Percentiles rank a stretch among this genome's conserved stretches.
Evolutionary conservation across 306 rosid species (phyloP).

Genomic region (Adenanthera pavonina): DNA sequence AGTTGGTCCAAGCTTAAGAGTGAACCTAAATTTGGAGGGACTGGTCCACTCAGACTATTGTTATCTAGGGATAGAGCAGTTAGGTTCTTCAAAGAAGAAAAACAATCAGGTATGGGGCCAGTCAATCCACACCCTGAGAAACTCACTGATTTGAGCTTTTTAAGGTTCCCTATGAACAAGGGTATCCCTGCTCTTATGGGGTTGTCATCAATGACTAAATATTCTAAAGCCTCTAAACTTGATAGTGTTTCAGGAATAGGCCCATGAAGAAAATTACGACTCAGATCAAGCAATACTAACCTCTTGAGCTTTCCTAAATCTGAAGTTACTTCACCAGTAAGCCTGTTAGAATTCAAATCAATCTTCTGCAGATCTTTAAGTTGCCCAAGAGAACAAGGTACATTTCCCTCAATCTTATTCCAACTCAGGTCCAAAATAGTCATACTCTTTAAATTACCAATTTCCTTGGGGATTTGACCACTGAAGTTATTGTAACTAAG

Average conservation of each 20-base stretch:
- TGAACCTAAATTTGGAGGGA: constrained; percentile 59
- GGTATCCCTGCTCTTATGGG: constrained; percentile 68
- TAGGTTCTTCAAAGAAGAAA: constrained; percentile 62
- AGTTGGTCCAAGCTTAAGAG: constrained; percentile 70
- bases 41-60: constrained; percentile 68
- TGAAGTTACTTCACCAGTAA: constrained; percentile 55
- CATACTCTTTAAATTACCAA: constrained; percentile 64
- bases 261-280: constrained; percentile 67
- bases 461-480: constrained; percentile 71
- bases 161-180: constrained; percentile 52
- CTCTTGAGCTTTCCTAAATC: constrained; percentile 58
- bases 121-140: constrained; percentile 65
- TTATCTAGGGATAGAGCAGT: constrained; percentile 66
- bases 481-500: constrained; percentile 69
- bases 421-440: constrained; percentile 76
- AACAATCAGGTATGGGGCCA: constrained; percentile 58
- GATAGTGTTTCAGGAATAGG: constrained; percentile 66
- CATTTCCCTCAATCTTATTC: constrained; percentile 61
- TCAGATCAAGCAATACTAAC: constrained; percentile 74
- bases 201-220: constrained; percentile 65
- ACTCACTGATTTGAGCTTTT: constrained; percentile 64
- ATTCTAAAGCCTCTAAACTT: constrained; percentile 62
- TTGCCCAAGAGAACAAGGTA: constrained; percentile 63
- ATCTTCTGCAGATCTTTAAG: constrained; percentile 66
- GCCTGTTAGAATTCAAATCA: constrained; percentile 71